Evolutionary conservation across 208 protist species (phyloP), one percentile per base, ranked within the genome.

Genomic region (Trypanosoma caninum): DNA sequence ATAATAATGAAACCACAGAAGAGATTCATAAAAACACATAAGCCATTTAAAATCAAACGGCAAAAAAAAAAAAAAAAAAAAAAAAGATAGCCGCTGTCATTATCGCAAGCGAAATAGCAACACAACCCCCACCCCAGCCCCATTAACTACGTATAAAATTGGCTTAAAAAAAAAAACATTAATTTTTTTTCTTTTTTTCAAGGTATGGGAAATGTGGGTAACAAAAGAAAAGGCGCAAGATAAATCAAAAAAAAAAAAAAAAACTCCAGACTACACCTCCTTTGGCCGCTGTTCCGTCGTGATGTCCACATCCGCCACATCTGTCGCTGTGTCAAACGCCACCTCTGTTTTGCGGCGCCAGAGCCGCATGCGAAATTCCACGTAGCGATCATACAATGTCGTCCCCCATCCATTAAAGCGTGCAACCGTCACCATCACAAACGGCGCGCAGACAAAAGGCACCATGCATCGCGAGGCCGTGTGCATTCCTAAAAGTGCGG

Each of bases 401-500:
- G 76, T 71, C n/a, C 80, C 76, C 60, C 76, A 78, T 28, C 76
- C 74, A 56, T 80, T 82, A 50, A 71, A 66, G 42, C 72, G 68
- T 18, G 72, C 62, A 9, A 83, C 55, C 35, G 78, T 84, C n/a
- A 92, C 69, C 5, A 65, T 65, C 20, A 59, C 74, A 55, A 94
- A 96, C 0, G 89, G 89, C 8, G 84, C 84, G 31, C 93, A 55
- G 0, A 94, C 80, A 63, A 93, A 96, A 0, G 89, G 89, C 18
- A 93, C 69, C 50, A 93, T 61, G 44, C 84, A 91, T 40, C 84
- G 82, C 27, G 85, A 94, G 31, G 84, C 84, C 13, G 86, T 55
- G 58, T 84, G 84, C 73, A 94, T 78, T 63, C 89, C 89, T 4
- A 96, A 57, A 10, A 93, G 23, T 9, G 81, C 59, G 10, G 89